Percentiles rank a stretch among this genome's conserved stretches.
These are phyloP conservation scores for Talaromyces stipitatus DNA, from an alignment of 495 filamentous ascomycete species.

Conservation along the genomic window DNA sequence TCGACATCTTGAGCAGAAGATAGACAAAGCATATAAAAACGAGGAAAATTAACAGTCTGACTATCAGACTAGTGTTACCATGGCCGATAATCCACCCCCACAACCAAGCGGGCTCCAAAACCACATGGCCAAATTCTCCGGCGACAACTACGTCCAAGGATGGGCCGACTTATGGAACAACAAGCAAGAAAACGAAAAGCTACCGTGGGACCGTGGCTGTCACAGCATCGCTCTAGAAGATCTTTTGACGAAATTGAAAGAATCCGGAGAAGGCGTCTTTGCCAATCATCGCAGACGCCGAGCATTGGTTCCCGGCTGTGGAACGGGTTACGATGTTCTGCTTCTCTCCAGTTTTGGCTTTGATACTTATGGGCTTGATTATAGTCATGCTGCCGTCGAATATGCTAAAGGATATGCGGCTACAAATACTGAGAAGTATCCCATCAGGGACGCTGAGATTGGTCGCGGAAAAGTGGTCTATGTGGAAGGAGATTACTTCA, in stretches of 20 bases:
- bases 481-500: slow-evolving; percentile 67
- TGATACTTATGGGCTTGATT: slow-evolving; percentile 67
- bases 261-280: slow-evolving; percentile 31
- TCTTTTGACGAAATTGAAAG: slow-evolving; percentile 38
- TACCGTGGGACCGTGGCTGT: slow-evolving; percentile 63
- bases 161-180: slow-evolving; percentile 61
- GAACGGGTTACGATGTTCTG: slow-evolving; percentile 66
- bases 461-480: slow-evolving; percentile 51
- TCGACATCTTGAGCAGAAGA: neutral
- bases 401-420: slow-evolving; percentile 42
- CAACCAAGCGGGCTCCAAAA: neutral
- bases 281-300: slow-evolving; percentile 25
- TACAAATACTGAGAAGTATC: slow-evolving; percentile 35
- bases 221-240: slow-evolving; percentile 64
- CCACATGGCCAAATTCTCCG: slow-evolving; percentile 22
- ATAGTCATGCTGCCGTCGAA: slow-evolving; percentile 48
- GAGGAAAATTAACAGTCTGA: too few relatives aligned
- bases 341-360: slow-evolving; percentile 64
- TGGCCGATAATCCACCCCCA: neutral
- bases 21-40: too few relatives aligned
- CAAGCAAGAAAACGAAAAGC: slow-evolving; percentile 32
- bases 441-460: slow-evolving; percentile 28
- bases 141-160: slow-evolving; percentile 25
- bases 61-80: slow-evolving; percentile 25
- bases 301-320: slow-evolving; percentile 66